Evolutionary conservation across 169 alveolate species (phyloP).

Genomic region (Eimeria brunetti): DNA sequence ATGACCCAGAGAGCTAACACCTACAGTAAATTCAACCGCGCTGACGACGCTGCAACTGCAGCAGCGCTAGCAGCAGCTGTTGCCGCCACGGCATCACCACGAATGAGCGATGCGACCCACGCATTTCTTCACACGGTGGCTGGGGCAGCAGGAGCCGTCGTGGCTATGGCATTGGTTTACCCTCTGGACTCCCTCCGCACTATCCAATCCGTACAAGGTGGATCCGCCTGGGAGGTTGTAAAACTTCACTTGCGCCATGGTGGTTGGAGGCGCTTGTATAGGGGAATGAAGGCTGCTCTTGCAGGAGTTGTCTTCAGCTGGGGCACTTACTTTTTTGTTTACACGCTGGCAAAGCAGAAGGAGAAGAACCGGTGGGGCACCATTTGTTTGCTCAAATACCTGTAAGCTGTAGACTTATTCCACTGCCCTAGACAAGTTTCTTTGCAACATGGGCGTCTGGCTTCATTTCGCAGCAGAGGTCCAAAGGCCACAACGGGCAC

Average conservation of each 20-base stretch:
- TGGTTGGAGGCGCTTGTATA: constrained; percentile 74
- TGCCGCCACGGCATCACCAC: constrained; percentile 52
- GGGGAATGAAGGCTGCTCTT: constrained; percentile 77
- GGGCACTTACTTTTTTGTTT: constrained; percentile 79
- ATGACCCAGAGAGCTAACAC: constrained; percentile 33
- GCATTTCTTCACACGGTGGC: constrained; percentile 77
- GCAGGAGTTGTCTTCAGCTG: constrained; percentile 80
- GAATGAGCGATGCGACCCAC: constrained; percentile 63
- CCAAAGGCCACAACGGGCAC: constrained; percentile 31
- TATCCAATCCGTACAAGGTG: constrained; percentile 73
- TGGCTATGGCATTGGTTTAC: constrained; percentile 76
- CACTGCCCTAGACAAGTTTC: not conserved
- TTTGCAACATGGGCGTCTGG: not conserved
- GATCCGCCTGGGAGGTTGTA: constrained; percentile 50
- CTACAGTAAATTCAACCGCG: constrained; percentile 4
- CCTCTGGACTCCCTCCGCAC: constrained; percentile 78
- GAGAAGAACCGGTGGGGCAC: constrained; percentile 59
- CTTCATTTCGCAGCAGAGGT: constrained; percentile 54
- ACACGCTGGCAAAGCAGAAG: constrained; percentile 54
- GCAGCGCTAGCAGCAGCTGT: constrained; percentile 70
- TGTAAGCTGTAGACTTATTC: not conserved
- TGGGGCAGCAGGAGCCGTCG: constrained; percentile 78
- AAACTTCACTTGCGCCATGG: constrained; percentile 59
- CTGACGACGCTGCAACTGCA: constrained; percentile 63
- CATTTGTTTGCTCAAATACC: not conserved